Evolutionary conservation across 495 filamentous ascomycete species (phyloP).

Genomic region (Penicillium riverlandense): DNA sequence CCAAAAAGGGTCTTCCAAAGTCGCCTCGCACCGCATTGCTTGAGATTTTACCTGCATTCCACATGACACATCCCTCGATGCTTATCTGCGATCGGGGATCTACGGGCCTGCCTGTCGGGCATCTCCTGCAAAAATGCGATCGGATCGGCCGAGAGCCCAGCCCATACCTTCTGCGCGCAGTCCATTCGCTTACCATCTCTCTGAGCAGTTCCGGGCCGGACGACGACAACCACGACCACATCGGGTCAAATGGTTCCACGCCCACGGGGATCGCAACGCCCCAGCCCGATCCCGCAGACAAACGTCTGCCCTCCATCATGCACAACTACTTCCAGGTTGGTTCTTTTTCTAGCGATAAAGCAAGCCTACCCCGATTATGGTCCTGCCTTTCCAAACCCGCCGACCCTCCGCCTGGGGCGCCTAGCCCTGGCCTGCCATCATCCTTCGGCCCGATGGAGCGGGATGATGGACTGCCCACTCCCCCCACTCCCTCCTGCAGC

Average conservation of each 20-base stretch:
- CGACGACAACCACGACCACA: constrained; percentile 68
- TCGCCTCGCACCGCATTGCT: constrained; percentile 19
- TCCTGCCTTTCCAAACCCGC: constrained; percentile 20
- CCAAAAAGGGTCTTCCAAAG: constrained; percentile 5
- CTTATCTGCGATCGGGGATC: background rate
- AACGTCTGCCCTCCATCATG: constrained; percentile 83
- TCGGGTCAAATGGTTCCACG: constrained; percentile 69
- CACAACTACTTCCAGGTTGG: constrained; percentile 98
- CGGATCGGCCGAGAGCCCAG: background rate
- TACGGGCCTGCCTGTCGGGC: constrained; percentile 1
- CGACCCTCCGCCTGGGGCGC: constrained; percentile 9
- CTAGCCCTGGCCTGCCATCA: too few species aligned
- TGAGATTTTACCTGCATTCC: constrained; percentile 2
- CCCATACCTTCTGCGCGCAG: background rate
- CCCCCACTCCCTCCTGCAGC: constrained; percentile 40
- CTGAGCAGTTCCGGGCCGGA: constrained; percentile 35
- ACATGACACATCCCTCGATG: constrained; percentile 1
- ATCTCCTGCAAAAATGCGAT: constrained; percentile 3
- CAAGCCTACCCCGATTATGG: constrained; percentile 45
- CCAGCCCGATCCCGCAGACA: constrained; percentile 81
- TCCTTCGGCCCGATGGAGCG: constrained; percentile 36
- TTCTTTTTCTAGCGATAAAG: constrained; percentile 51
- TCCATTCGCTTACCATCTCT: constrained; percentile 16
- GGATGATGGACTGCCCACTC: constrained; percentile 35
- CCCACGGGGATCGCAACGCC: constrained; percentile 83